Conservation (phyloP, 371 early-diverging fungal genomes). For the Catenaria anguillulae region DNA sequence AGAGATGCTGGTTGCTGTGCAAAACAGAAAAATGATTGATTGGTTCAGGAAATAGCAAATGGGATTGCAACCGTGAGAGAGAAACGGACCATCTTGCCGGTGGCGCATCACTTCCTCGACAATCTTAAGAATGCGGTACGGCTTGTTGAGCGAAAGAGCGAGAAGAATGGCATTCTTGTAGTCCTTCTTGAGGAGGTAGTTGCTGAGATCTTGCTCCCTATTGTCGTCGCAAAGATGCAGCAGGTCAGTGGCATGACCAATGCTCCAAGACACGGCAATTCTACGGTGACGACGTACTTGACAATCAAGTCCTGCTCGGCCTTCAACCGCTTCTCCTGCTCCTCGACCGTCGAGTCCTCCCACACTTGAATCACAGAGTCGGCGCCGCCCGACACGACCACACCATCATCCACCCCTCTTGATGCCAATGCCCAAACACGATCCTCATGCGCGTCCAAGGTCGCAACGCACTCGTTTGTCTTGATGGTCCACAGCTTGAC, state of each 20-base stretch:
- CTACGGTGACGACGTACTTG: slow-evolving; percentile 22
- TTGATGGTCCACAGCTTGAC: slow-evolving; percentile 91
- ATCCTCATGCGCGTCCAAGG: slow-evolving; percentile 85
- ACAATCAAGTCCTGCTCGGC: slow-evolving; percentile 51
- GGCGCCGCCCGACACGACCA: slow-evolving; percentile 69
- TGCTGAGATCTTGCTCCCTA: slow-evolving; percentile 80
- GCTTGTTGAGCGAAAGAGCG: slow-evolving; percentile 80
- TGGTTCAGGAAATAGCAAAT: not conserved
- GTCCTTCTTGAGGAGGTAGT: slow-evolving; percentile 68
- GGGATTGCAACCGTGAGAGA: too few species aligned
- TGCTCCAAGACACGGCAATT: not conserved
- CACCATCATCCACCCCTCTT: slow-evolving; percentile 45
- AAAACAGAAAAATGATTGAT: not conserved
- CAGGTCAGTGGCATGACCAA: too few species aligned
- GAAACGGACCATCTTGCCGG: slow-evolving; percentile 4
- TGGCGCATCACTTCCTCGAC: slow-evolving; percentile 48
- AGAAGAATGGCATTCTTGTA: slow-evolving; percentile 80
- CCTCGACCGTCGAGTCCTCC: slow-evolving; percentile 75
- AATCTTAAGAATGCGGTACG: slow-evolving; percentile 57
- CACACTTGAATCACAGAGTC: slow-evolving; percentile 81
- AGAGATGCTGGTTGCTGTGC: slow-evolving; percentile 14
- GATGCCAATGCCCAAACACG: slow-evolving; percentile 76
- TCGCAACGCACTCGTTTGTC: slow-evolving; percentile 67
- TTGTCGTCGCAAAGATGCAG: not conserved
- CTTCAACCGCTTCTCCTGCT: slow-evolving; percentile 46